Evolutionary conservation across 2,329 filamentous ascomycete species (phyloP).

Genomic region (Taxawa tesnikishii): DNA sequence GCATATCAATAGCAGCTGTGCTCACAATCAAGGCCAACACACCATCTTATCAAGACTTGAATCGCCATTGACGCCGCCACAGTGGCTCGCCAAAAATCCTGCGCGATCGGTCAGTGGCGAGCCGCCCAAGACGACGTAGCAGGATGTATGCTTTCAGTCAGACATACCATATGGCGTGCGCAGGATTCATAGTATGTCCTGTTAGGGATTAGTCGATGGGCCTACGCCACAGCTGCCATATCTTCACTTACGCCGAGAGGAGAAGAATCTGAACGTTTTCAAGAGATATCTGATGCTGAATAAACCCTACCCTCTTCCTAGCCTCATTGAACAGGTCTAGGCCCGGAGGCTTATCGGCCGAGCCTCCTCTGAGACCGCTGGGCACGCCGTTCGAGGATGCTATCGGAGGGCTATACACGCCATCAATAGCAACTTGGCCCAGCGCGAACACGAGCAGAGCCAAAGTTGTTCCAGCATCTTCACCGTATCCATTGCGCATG

Average conservation of each 20-base stretch:
- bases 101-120: no score
- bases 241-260: slow-evolving; percentile 37
- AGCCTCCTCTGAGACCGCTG: slow-evolving; percentile 43
- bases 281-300: slow-evolving; percentile 41
- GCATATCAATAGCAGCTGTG: slow-evolving; percentile 17
- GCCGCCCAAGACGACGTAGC: no score
- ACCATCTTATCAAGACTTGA: slow-evolving; percentile 45
- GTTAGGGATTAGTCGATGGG: slow-evolving; percentile 1
- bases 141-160: no score
- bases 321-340: slow-evolving; percentile 51
- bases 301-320: slow-evolving; percentile 46
- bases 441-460: slow-evolving; percentile 46
- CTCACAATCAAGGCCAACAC: slow-evolving; percentile 11
- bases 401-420: slow-evolving; percentile 34
- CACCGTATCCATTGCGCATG: slow-evolving; percentile 33
- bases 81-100: slow-evolving; percentile 46
- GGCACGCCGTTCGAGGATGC: slow-evolving; percentile 30
- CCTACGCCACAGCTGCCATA: background rate
- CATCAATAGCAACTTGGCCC: slow-evolving; percentile 45
- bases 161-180: slow-evolving; percentile 37
- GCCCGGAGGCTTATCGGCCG: slow-evolving; percentile 39
- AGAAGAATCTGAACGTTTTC: slow-evolving; percentile 49
- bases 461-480: slow-evolving; percentile 39
- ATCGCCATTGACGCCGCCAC: slow-evolving; percentile 45
- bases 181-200: slow-evolving; percentile 44